These are phyloP conservation scores for Corylus americana DNA, from an alignment of 306 rosid species.

Conservation along the genomic window DNA sequence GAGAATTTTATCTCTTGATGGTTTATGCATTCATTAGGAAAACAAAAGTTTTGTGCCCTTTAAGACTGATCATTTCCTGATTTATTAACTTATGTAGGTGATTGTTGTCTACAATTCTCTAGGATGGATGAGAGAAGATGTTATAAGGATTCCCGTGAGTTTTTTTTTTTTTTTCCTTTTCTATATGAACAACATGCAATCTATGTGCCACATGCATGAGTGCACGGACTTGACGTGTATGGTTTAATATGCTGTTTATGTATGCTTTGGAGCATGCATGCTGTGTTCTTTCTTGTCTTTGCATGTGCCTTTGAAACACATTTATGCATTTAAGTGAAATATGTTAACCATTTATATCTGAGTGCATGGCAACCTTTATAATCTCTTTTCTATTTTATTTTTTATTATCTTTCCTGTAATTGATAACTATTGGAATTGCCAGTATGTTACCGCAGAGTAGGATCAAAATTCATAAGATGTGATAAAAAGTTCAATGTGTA, in stretches of 20 bases:
- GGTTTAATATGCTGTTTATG: neutral
- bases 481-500: neutral
- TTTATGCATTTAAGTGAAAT: neutral
- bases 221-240: neutral
- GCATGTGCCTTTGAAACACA: neutral
- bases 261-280: neutral
- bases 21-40: neutral
- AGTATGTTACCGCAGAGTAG: neutral
- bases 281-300: neutral
- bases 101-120: conserved; percentile 53
- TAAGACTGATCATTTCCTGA: neutral
- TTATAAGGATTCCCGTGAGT: conserved; percentile 55
- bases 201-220: neutral
- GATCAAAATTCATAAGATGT: neutral
- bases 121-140: conserved; percentile 56
- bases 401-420: neutral
- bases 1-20: conserved; percentile 10
- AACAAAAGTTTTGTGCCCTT: conserved; percentile 4
- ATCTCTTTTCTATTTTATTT: neutral
- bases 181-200: neutral
- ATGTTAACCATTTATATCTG: neutral
- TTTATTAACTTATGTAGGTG: conserved; percentile 31
- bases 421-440: neutral
- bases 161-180: neutral
- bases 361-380: neutral